These are phyloP conservation scores for Dothideomycetes sp. DNA, from an alignment of 2,329 filamentous ascomycete genomes.

Conservation along the genomic window DNA sequence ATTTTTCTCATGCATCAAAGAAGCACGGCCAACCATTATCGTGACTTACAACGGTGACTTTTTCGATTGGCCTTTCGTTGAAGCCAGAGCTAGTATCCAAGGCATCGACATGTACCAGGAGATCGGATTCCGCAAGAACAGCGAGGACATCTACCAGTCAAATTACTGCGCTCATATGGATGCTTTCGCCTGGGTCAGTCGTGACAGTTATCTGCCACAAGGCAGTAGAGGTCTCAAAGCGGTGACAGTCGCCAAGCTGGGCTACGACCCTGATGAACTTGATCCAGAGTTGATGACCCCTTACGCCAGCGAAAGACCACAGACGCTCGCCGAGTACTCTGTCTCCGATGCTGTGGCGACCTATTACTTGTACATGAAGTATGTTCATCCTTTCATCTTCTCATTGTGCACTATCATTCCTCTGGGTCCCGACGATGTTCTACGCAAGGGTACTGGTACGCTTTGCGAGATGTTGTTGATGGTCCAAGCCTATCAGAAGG, in stretches of 20 bases:
- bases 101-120: slow-evolving; percentile 99
- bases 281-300: slow-evolving; percentile 97
- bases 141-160: slow-evolving; percentile 91
- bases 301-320: slow-evolving; percentile 75
- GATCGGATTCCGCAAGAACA: slow-evolving; percentile 93
- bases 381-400: slow-evolving; percentile 99
- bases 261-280: slow-evolving; percentile 95
- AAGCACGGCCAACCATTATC: slow-evolving; percentile 88
- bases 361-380: slow-evolving; percentile 99
- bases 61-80: slow-evolving; percentile 99
- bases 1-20: slow-evolving; percentile 93
- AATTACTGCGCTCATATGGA: slow-evolving; percentile 98
- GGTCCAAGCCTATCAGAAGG: slow-evolving; percentile 91
- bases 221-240: slow-evolving; percentile 95
- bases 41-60: slow-evolving; percentile 99
- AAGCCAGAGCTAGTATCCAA: slow-evolving; percentile 82
- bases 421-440: slow-evolving; percentile 79
- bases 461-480: slow-evolving; percentile 99
- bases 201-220: slow-evolving; percentile 95
- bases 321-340: slow-evolving; percentile 93
- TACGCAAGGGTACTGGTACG: slow-evolving; percentile 93
- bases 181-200: slow-evolving; percentile 97
- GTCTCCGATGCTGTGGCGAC: slow-evolving; percentile 98
- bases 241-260: slow-evolving; percentile 93
- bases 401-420: slow-evolving; percentile 95